A percentile compares a stretch with the other conserved stretches of the same genome.
Evolutionary conservation across 2,329 filamentous ascomycete genomes (phyloP).

Genomic region (Verticillium klebahnii): DNA sequence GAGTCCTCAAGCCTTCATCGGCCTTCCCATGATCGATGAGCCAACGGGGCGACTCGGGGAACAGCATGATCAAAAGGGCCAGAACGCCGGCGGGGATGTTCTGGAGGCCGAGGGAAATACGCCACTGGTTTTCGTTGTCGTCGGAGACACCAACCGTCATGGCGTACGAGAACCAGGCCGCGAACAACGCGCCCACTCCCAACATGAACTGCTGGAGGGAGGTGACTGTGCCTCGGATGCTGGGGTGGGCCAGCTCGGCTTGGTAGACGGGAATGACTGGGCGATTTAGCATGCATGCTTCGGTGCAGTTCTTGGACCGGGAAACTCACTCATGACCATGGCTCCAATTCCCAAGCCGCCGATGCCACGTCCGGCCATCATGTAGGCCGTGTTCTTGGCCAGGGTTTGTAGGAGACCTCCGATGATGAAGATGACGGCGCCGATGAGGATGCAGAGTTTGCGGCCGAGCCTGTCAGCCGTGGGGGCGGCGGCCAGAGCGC

Average conservation of each 20-base stretch:
- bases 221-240: constrained; percentile 71
- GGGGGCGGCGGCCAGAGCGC: constrained; percentile 60
- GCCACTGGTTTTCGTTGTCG: constrained; percentile 24
- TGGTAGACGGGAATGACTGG: constrained; percentile 59
- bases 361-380: constrained; percentile 66
- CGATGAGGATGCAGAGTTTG: constrained; percentile 66
- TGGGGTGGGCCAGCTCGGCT: constrained; percentile 73
- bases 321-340: background rate
- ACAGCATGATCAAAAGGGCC: constrained; percentile 59
- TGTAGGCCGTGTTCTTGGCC: constrained; percentile 50
- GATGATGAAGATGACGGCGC: constrained; percentile 66
- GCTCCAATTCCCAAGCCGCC: constrained; percentile 51
- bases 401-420: constrained; percentile 72
- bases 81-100: constrained; percentile 61
- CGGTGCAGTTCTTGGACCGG: constrained; percentile 30
- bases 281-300: constrained; percentile 17
- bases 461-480: constrained; percentile 62
- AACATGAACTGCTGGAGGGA: constrained; percentile 80
- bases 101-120: constrained; percentile 59
- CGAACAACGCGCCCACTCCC: constrained; percentile 67
- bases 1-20: constrained; percentile 60
- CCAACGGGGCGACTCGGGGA: constrained; percentile 72
- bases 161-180: constrained; percentile 70
- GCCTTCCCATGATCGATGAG: constrained; percentile 66
- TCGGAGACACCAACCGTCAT: background rate